Evolutionary conservation across 1,284 basidiomycete genomes (phyloP), one percentile per base, ranked within the genome.

Genomic region (Sutorius eximius): DNA sequence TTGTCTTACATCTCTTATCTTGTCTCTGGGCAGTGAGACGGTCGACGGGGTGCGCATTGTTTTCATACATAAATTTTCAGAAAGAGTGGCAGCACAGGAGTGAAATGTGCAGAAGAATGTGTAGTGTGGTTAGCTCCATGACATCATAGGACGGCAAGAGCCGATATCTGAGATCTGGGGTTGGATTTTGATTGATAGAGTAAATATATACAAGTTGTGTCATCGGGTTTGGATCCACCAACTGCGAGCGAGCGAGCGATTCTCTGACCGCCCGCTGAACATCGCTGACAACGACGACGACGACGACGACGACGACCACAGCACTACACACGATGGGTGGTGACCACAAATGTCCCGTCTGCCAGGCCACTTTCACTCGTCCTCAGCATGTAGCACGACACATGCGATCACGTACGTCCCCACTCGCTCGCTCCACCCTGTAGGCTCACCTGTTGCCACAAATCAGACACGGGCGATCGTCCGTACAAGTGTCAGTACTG

Each of bases 401-500:
- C 74, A 90, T 95, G 83, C 84, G 91, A 67, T 91, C 91, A 61
- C 91, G 88, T 91, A 75, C 74, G 88, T 85, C 52, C 49, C 49
- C 40, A 40, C 53, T 51, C 41, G 16, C 51, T 45, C 43, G 40
- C 56, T 56, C 60, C 59, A 57, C 53, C 55, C 37, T 43, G 44
- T 54, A 54, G 47, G 20, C 59, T 44, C 47, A 53, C 51, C 3
- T 33, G 15, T 7, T 40, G 30, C 1, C 60, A 51, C 60, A 56
- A 42, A 61, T 55, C 69, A 91, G 89, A 95, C 72, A 94, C 92
- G n/a, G 92, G 92, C 58, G 91, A 94, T 77, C 80, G 92, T 46
- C 92, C 92, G 9, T 95, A 95, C 77, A 91, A 91, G 65, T 95
- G 93, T 69, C 86, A 88, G 69, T 83, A 88, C 62, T 95, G 93